Conservation (phyloP, 495 filamentous ascomycete species). For the Xylaria scruposa region DNA sequence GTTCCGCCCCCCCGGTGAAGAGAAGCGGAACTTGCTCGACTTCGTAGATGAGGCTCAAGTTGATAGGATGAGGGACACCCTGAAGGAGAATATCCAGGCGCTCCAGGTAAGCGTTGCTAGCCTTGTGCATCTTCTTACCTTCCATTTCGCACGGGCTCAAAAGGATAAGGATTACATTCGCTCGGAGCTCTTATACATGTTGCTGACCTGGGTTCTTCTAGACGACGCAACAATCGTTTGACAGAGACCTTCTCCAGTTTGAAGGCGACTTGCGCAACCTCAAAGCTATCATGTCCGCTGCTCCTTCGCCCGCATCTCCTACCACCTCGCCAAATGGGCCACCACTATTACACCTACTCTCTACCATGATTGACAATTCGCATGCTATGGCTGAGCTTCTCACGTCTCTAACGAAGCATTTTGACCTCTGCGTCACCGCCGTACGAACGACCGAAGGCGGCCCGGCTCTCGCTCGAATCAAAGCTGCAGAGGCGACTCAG, state of each 20-base stretch:
- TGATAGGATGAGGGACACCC: slow-evolving; percentile 65
- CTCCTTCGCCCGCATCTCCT: slow-evolving; percentile 42
- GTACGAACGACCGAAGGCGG: slow-evolving; percentile 93
- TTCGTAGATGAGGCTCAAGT: slow-evolving; percentile 88
- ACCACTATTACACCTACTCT: slow-evolving; percentile 71
- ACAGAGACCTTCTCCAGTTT: slow-evolving; percentile 68
- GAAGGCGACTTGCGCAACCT: slow-evolving; percentile 63
- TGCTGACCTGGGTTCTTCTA: slow-evolving; percentile 28
- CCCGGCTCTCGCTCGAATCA: slow-evolving; percentile 68
- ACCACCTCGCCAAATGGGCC: slow-evolving; percentile 51
- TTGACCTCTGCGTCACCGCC: slow-evolving; percentile 92
- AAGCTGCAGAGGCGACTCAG: slow-evolving; percentile 60
- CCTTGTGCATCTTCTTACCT: not conserved
- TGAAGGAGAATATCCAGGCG: slow-evolving; percentile 71
- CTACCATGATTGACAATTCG: slow-evolving; percentile 76
- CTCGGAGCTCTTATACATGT: not conserved
- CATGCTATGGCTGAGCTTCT: slow-evolving; percentile 83
- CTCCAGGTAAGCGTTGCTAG: slow-evolving; percentile 47
- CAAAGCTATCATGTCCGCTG: slow-evolving; percentile 46
- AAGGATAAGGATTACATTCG: not conserved
- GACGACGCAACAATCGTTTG: slow-evolving; percentile 66
- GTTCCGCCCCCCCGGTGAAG: slow-evolving; percentile 73
- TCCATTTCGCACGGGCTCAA: not conserved
- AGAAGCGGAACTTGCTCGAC: slow-evolving; percentile 76
- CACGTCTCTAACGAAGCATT: slow-evolving; percentile 85